Base-by-base conservation (phyloP, 129 eudicot species). In the Solidago caesia region DNA sequence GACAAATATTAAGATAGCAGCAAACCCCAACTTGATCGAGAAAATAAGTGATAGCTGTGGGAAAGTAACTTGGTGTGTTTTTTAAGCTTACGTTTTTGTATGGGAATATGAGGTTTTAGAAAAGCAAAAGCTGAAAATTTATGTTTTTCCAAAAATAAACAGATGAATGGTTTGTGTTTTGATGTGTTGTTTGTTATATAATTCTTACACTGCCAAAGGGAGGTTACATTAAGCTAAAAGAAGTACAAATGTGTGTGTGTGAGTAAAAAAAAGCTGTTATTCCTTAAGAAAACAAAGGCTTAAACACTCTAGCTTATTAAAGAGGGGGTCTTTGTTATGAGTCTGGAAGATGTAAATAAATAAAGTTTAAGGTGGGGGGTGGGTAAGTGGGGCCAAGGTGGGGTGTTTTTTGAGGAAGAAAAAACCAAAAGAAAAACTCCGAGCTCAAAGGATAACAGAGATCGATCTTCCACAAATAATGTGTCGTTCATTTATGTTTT, bases 401-500 rank as follows among this genome's bases (percentile, higher is more conserved):
- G 74, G 86, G 69, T 73, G 82, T 79, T 60, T 74, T 82, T 72
- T 77, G 55, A 64, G 79, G 47, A 81, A 75, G 79, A 78, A 81
- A 80, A 75, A 48, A 71, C 72, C 82, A 80, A 86, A 80, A 44
- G 70, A 57, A 65, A 78, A 68, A 82, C 80, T 52, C 84, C 66
- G 52, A 81, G 57, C 74, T 72, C 72, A 68, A 79, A 76, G 84
- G 85, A 72, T 72, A 66, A 82, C 85, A 73, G 72, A 87, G 92
- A 87, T 87, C 82, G 92, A 87, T 87, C 82, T 84, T 85, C 80
- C 62, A 45, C 74, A 73, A 51, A 72, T 81, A 44, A 79, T 81
- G 74, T 81, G 71, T 78, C 78, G 74, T 77, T 39, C 41, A 72
- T 61, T 59, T 47, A 61, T 73, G 29, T 21, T 21, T 21, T 21